Base-by-base conservation (phyloP, 805 yeast species). In the Lipomyces japonicus region DNA sequence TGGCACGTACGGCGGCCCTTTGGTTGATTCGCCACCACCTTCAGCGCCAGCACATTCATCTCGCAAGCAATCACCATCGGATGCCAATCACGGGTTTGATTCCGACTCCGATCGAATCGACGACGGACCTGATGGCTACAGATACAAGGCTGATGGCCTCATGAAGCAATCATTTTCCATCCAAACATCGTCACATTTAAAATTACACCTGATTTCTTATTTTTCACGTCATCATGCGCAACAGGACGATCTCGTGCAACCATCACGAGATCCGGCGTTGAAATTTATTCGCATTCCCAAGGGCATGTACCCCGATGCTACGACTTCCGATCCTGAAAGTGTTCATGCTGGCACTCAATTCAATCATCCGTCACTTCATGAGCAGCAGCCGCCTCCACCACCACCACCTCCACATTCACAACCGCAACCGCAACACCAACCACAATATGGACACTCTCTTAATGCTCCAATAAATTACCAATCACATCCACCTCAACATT, bases 111-210 rank as follows among this genome's bases (percentile, higher is more conserved):
- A 34, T 31, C 42, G 53, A 18, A 49, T 38, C 25, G 40, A 40
- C 42, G 46, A 48, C 22, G 53, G 44, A 7, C 63, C 61, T 1
- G 70, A 68, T 24, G 69, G 73, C 4, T 71, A 66, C 59, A 55
- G 69, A 16, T 71, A 73, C 61, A 75, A 77, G 58, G 64, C 70
- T 2, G 68, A 76, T 57, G 87, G 89, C 0, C 65, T 84, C 3
- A 68, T 80, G 58, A 84, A 84, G 62, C 86, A 82, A 64, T 76
- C 83, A 26, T 80, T 82, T 58, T 75, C 83, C 2, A 66, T 81
- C 34, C 72, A 78, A 5, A 75, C 82, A 5, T 69, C 72, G 23
- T 76, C 72, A 26, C 75, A 76, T 40, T 75, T 75, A 41, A 80
- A 77, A 51, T 64, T 79, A 23, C 89, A 84, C 58, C 67, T 84